Evolutionary conservation across 2,329 filamentous ascomycete genomes (phyloP), one percentile per base, ranked within the genome.

Genomic region (Scedosporium boydii): DNA sequence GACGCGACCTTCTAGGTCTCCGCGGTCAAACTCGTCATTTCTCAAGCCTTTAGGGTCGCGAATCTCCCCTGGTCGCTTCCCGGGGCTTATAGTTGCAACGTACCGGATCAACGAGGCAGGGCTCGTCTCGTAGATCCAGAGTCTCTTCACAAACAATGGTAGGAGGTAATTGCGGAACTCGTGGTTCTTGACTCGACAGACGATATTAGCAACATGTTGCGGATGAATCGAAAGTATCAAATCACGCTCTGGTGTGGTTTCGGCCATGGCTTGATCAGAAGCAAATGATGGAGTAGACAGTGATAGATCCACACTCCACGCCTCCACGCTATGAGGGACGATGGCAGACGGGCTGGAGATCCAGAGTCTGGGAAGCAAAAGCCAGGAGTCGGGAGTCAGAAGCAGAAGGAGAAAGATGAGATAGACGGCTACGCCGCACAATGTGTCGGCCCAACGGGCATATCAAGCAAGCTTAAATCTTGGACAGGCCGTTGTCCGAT

Each of bases 51-150:
- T 70, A 4, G 73, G 68, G 57, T 76, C 72, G 16, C 73, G 64
- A 18, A 84, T 79, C 64, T 84, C 74, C 0, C 82, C 82, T 0
- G 80, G 79, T 7, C 68, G 64, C 67, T 78, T 79, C 0, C 76
- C 73, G 0, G 70, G 68, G 1, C 80, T 74, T 5, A 85, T 75
- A 1, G 74, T 73, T 16, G 80, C 82, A 77, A 85, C 82, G 65
- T 84, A 83, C 64, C 71, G 76, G 9, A 85, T 69, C 63, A 78
- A 74, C 23, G 73, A 76, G 9, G 71, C 67, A 1, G 82, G 82
- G 3, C 70, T 70, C 0, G 77, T 80, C n/a, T 78, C 74, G 67
- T 83, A 85, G 18, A 85, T 74, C 83, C 83, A 86, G 63, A 84
- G 73, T n/a, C 82, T 80, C 6, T 67, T 70, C 3, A 82, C 78